A percentile compares a stretch with the other conserved stretches of the same genome.
Evolutionary conservation across 495 filamentous ascomycete species (phyloP).

Genomic region (Hamigera avellanea): DNA sequence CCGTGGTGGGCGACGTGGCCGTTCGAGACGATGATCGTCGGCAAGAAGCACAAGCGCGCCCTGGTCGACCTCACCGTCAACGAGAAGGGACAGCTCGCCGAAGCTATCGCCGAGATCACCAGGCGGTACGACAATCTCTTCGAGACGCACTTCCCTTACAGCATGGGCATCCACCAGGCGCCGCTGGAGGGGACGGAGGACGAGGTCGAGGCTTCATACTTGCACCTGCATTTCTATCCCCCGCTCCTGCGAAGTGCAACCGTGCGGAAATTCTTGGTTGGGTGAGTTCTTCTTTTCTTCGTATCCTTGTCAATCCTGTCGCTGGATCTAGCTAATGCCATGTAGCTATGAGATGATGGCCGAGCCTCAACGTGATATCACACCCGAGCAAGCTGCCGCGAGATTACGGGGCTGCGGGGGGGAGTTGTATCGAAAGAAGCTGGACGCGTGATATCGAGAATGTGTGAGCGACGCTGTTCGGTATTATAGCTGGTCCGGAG

Average conservation of each 20-base stretch:
- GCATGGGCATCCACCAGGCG: conserved; percentile 87
- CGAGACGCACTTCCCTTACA: conserved; percentile 93
- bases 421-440: conserved; percentile 66
- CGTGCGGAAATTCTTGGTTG: conserved; percentile 91
- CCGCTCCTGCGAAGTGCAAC: conserved; percentile 85
- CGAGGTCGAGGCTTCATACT: conserved; percentile 74
- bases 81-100: conserved; percentile 62
- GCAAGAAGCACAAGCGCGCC: conserved; percentile 65
- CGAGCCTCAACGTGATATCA: conserved; percentile 95
- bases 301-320: not conserved
- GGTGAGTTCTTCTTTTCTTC: conserved; percentile 29
- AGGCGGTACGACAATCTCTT: conserved; percentile 94
- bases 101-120: conserved; percentile 76
- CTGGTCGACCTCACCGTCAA: conserved; percentile 64
- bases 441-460: conserved; percentile 24
- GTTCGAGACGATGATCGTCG: conserved; percentile 87
- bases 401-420: conserved; percentile 65
- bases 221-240: conserved; percentile 97
- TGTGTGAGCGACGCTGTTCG: no score
- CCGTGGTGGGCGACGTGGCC: conserved; percentile 98
- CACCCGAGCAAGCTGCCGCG: conserved; percentile 86
- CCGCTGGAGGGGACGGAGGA: conserved; percentile 76
- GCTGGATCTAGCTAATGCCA: conserved; percentile 8
- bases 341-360: conserved; percentile 82
- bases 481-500: no score